phyloP scores from a whole-genome alignment of 2,329 filamentous ascomycete species.

The Botrytis fragariae region DNA sequence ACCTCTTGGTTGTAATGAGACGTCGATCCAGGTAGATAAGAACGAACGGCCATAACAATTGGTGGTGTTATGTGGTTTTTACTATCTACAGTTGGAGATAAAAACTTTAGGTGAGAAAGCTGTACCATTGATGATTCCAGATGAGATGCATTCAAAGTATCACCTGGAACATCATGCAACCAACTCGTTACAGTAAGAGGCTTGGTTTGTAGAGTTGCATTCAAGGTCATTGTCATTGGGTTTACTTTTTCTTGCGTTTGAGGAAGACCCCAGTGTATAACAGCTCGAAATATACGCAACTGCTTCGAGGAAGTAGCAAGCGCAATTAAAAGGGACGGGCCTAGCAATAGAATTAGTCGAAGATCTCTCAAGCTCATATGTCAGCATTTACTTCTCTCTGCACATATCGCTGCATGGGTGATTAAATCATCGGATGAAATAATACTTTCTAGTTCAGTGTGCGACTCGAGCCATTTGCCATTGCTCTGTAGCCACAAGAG shows the following conservation, averaged over 20 bases:
- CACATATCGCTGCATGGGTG: conserved; percentile 73
- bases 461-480: conserved; percentile 67
- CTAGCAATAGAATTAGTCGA: conserved; percentile 26
- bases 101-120: conserved; percentile 71
- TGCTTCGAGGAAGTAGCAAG: conserved; percentile 69
- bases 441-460: conserved; percentile 71
- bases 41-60: conserved; percentile 71
- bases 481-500: conserved; percentile 76
- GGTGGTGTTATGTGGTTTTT: conserved; percentile 43
- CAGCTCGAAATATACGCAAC: conserved; percentile 70
- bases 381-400: conserved; percentile 64
- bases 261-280: conserved; percentile 69
- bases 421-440: conserved; percentile 71
- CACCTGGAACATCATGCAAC: conserved; percentile 36
- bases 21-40: conserved; percentile 52
- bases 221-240: conserved; percentile 48
- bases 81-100: conserved; percentile 58
- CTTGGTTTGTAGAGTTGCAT: conserved; percentile 53
- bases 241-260: conserved; percentile 55
- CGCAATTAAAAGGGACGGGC: conserved; percentile 57
- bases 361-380: background rate
- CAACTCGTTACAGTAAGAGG: conserved; percentile 58
- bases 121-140: conserved; percentile 54
- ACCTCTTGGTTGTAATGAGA: conserved; percentile 61
- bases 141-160: conserved; percentile 42